Evolutionary conservation across 192 early-diverging fungal genomes (phyloP), one percentile per base, ranked within the genome.

Genomic region (Coemansia sp.): DNA sequence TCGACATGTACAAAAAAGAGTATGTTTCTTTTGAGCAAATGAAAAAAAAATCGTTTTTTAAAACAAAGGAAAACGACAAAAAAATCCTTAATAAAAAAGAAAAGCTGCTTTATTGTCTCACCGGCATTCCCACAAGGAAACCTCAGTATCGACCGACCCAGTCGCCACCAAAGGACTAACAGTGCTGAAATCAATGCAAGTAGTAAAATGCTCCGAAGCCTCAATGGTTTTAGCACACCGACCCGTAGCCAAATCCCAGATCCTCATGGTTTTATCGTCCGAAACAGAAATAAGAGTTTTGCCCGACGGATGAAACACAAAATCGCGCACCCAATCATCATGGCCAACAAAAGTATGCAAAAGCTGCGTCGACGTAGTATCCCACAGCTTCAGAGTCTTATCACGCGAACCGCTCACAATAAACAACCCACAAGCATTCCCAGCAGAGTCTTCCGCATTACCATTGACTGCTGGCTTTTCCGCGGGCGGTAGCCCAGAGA

Each of bases 261-360:
- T 81, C 45, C 91, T 87, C 64, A 98, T 84, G 0, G 94, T 90
- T 71, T 95, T 96, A 78, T 98, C 96, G 69, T 98, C 96, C 0
- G 92, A 91, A 2, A 90, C 92, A 35, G 89, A 90, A 8, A 97
- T 67, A 3, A 98, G 73, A 65, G 85, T 91, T 66, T 93, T 94
- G 39, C 93, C 95, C 52, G 85, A 89, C 0, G 96, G 91, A 57
- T 95, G 92, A 69, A 96, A 89, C 1, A 87, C 87, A 48, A 98
- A 75, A 41, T 90, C 92, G 43, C 96, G 90, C 11, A 97, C 88
- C 95, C 95, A 97, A 72, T 95, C 95, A 56, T 97, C 95, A 70
- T 97, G 95, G 11, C 95, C 95, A 34, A 86, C 77, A 81, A 97
- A 84, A 1, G 91, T 93, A 57, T 88, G 85, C 33, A 97, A 75